Conservation (phyloP, 768 basidiomycete genomes). For the Phlebiopsis gigantea region DNA sequence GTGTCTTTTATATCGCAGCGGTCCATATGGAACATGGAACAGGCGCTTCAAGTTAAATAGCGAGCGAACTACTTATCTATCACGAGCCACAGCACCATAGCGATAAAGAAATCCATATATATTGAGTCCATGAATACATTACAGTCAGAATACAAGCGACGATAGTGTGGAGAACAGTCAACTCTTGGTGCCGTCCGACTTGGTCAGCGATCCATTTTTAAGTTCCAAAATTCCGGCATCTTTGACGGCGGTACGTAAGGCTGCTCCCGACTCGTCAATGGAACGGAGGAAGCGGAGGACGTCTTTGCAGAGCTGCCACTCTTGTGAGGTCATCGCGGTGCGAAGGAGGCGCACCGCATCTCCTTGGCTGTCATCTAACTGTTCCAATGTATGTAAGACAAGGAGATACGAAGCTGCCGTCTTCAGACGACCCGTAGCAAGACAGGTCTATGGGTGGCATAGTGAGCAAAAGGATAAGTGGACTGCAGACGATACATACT, state of each 20-base stretch:
- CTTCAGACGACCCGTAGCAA: slow-evolving; percentile 65
- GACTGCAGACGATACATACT: slow-evolving; percentile 37
- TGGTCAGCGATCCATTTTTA: not conserved
- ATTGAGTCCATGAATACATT: not conserved
- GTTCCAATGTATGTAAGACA: slow-evolving; percentile 90
- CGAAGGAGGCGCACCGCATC: slow-evolving; percentile 81
- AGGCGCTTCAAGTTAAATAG: no score
- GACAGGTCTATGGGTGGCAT: slow-evolving; percentile 57
- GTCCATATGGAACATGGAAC: no score
- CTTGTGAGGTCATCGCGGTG: slow-evolving; percentile 68
- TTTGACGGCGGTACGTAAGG: slow-evolving; percentile 55
- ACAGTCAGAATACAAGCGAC: not conserved
- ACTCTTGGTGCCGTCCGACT: not conserved
- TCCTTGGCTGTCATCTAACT: slow-evolving; percentile 70
- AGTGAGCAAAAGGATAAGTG: not conserved
- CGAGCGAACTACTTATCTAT: no score
- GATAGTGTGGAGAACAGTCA: not conserved
- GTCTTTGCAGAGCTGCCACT: slow-evolving; percentile 91
- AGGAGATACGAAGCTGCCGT: slow-evolving; percentile 92
- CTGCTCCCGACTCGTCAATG: slow-evolving; percentile 80
- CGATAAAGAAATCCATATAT: not conserved
- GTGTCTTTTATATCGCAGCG: not conserved
- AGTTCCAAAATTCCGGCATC: slow-evolving; percentile 39
- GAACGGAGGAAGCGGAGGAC: slow-evolving; percentile 89
- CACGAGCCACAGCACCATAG: not conserved